Conservation (phyloP, 2,329 filamentous ascomycete species). For the Diaporthe batatas region DNA sequence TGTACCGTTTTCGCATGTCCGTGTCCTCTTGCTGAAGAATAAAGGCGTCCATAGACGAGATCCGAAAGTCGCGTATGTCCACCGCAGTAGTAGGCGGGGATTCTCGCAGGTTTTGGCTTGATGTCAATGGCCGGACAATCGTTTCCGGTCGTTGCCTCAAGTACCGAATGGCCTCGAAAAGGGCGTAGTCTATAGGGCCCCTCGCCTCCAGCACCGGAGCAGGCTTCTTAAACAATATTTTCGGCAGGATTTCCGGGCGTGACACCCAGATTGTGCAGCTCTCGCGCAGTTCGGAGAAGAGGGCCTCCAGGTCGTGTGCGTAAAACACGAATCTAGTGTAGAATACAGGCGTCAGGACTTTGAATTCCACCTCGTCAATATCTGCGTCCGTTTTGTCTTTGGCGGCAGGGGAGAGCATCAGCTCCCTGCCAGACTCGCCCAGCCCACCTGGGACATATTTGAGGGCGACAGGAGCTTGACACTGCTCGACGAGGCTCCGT, state of each 20-base stretch:
- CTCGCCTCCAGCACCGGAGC: conserved; percentile 52
- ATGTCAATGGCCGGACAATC: conserved; percentile 58
- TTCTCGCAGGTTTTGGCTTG: conserved; percentile 47
- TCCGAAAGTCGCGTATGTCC: conserved; percentile 62
- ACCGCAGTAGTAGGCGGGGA: conserved; percentile 42
- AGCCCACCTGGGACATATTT: conserved; percentile 68
- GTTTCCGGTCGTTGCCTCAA: conserved; percentile 58
- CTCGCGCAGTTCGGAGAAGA: conserved; percentile 71
- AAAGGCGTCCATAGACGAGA: conserved; percentile 66
- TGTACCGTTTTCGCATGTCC: conserved; percentile 52
- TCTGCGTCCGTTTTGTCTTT: conserved; percentile 37
- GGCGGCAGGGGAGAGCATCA: conserved; percentile 53
- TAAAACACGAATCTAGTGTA: conserved; percentile 77
- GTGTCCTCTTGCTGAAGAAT: conserved; percentile 54
- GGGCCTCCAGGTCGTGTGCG: conserved; percentile 70
- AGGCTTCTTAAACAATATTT: conserved; percentile 58
- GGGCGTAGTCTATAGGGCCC: conserved; percentile 54
- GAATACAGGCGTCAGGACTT: conserved; percentile 74
- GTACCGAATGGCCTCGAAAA: conserved; percentile 59
- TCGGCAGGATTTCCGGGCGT: conserved; percentile 64
- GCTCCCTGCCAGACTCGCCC: conserved; percentile 52
- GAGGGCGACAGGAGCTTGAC: conserved; percentile 60
- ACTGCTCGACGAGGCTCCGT: conserved; percentile 62
- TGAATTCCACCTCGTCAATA: conserved; percentile 64
- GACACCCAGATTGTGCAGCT: conserved; percentile 71